Evolutionary conservation across 2,329 filamentous ascomycete genomes (phyloP), one percentile per base, ranked within the genome.

Genomic region (Niveomyces coronatus): DNA sequence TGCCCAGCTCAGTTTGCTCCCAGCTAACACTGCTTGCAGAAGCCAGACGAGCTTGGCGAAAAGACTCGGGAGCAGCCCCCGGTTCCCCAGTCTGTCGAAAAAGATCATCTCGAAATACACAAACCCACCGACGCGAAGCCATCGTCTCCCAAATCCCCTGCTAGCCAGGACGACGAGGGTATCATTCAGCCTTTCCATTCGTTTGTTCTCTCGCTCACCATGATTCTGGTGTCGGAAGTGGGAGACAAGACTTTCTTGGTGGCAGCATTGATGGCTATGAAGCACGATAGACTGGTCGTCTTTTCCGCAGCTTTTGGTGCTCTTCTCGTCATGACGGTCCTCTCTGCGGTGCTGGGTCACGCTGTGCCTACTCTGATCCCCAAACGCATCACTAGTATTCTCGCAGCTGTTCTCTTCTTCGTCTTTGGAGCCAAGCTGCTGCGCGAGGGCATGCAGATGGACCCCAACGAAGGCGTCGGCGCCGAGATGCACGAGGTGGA

Each of bases 161-260:
- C 41, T 14, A 56, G 56, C 8, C 60, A 65, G 37, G 51, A 42
- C 4, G 49, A 50, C 6, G 72, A 71, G 9, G 76, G 79, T 42
- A 66, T 88, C 28, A 86, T 88, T 43, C 82, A 79, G 45, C 85
- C 85, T 14, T 68, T 80, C 52, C 89, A 98, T 59, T 96, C 91
- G 4, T 93, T 91, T 53, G 55, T 94, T 10, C 78, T 96, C 22
- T 94, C 91, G 13, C 78, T 95, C 43, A 89, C 88, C 41, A 98
- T 96, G 91, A 98, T 98, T 52, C 68, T 96, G 45, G 82, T 96
- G 51, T 95, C 89, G 32, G 91, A 98, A 59, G 79, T 98, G 51
- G 91, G 91, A 46, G 91, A 98, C 74, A 98, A 98, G 66, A 98
- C 91, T 0, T 98, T 98, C 67, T 72, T 98, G 30, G 86, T 98